Evolutionary conservation across 306 rosid genomes (phyloP).

Genomic region (Trichosanthes truncata): DNA sequence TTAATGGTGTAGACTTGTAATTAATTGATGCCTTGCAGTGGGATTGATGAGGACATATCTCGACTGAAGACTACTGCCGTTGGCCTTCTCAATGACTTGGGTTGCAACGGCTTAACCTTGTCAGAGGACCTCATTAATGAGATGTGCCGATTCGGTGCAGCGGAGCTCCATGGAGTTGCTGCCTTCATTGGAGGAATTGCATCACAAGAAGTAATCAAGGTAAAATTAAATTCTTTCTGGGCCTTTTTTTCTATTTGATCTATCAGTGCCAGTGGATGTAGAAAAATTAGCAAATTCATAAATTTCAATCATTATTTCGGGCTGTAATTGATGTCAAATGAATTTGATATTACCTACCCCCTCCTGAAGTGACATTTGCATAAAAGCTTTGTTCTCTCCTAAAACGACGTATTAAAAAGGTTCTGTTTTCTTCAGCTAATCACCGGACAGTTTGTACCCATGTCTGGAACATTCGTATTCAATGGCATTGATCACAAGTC

Average conservation of each 20-base stretch:
- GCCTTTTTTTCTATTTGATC: not conserved
- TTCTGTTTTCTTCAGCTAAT: slow-evolving; percentile 46
- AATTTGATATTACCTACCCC: not conserved
- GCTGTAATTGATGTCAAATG: not conserved
- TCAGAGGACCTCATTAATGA: slow-evolving; percentile 93
- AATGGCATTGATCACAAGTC: slow-evolving; percentile 94
- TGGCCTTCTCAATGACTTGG: slow-evolving; percentile 72
- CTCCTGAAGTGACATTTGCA: not conserved
- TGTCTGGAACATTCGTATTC: slow-evolving; percentile 82
- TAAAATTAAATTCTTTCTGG: slow-evolving; percentile 9
- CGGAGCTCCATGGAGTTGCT: slow-evolving; percentile 89
- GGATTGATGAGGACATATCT: slow-evolving; percentile 87
- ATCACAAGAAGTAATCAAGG: slow-evolving; percentile 97
- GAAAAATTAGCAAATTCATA: not conserved
- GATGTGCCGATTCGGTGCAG: slow-evolving; percentile 97
- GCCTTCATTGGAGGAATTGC: slow-evolving; percentile 95
- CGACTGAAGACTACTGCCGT: slow-evolving; percentile 78
- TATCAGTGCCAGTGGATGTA: not conserved
- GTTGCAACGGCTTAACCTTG: slow-evolving; percentile 72
- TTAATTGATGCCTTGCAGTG: slow-evolving; percentile 33
- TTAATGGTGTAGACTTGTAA: not conserved
- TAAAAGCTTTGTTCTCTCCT: not conserved
- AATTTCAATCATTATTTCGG: not conserved
- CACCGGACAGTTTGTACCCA: slow-evolving; percentile 89
- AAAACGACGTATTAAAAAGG: not conserved